These are phyloP conservation scores for Didymella keratinophila DNA, from an alignment of 2,329 filamentous ascomycete genomes.

Conservation along the genomic window DNA sequence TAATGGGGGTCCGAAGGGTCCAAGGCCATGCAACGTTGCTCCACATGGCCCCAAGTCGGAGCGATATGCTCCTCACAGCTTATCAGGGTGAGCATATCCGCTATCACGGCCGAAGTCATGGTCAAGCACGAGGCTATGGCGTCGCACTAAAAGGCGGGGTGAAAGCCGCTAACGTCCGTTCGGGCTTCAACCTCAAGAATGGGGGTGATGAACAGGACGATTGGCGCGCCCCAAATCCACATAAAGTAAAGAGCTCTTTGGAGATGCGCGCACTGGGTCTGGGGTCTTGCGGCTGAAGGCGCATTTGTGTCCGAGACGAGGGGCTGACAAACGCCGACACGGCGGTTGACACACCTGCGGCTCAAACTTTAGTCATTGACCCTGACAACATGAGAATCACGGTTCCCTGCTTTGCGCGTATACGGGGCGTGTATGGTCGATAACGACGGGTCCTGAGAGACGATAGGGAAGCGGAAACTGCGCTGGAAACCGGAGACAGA, in stretches of 20 bases:
- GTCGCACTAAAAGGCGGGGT: constrained; percentile 29
- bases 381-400: neutral
- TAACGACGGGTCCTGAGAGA: constrained; percentile 9
- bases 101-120: constrained; percentile 24
- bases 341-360: constrained; percentile 25
- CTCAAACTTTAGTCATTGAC: constrained; percentile 23
- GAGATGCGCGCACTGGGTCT: constrained; percentile 9
- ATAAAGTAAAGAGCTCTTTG: neutral
- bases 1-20: constrained; percentile 33
- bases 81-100: constrained; percentile 26
- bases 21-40: neutral
- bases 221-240: neutral
- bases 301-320: constrained; percentile 1
- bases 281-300: constrained; percentile 7
- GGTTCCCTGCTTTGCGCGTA: neutral
- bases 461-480: constrained; percentile 4
- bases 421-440: constrained; percentile 13
- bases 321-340: constrained; percentile 1
- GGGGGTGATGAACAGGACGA: constrained; percentile 13
- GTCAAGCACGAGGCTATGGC: constrained; percentile 17
- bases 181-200: constrained; percentile 24
- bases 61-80: constrained; percentile 16
- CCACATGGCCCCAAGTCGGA: constrained; percentile 20
- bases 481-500: neutral
- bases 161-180: constrained; percentile 16